phyloP scores from a whole-genome alignment of 805 yeast species.

The Ascoidea asiatica region DNA sequence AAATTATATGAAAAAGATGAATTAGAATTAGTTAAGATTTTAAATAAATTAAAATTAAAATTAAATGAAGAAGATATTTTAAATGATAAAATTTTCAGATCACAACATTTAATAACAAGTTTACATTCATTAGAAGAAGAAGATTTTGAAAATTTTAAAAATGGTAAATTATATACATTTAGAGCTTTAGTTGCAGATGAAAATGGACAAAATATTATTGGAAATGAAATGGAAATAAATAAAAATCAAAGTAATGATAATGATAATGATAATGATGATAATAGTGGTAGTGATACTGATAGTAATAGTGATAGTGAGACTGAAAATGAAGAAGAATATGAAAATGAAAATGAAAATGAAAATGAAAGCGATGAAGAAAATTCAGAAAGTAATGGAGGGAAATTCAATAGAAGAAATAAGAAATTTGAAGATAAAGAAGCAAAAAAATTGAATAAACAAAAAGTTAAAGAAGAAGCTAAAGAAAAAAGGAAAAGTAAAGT shows the following conservation, averaged over 20 bases:
- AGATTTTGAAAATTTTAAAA: slow-evolving; percentile 66
- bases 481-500: slow-evolving; percentile 73
- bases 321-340: slow-evolving; percentile 19
- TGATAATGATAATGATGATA: slow-evolving; percentile 17
- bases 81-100: slow-evolving; percentile 82
- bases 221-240: slow-evolving; percentile 12
- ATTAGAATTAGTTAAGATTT: slow-evolving; percentile 25
- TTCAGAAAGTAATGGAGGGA: slow-evolving; percentile 39
- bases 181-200: slow-evolving; percentile 44
- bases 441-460: slow-evolving; percentile 62
- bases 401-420: too few species aligned
- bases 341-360: slow-evolving; percentile 22
- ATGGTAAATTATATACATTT: slow-evolving; percentile 72
- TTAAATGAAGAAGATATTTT: slow-evolving; percentile 36
- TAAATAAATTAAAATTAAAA: slow-evolving; percentile 45
- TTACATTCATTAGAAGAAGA: slow-evolving; percentile 80
- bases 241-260: slow-evolving; percentile 8
- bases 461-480: slow-evolving; percentile 61
- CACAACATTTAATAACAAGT: slow-evolving; percentile 63
- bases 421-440: slow-evolving; percentile 67
- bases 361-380: slow-evolving; percentile 30
- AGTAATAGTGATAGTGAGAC: slow-evolving; percentile 18
- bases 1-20: slow-evolving; percentile 20
- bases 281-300: slow-evolving; percentile 19
- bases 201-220: slow-evolving; percentile 10